A percentile compares a stretch with the other conserved stretches of the same genome.
These are phyloP conservation scores for Cystoderma amianthinum DNA, from an alignment of 768 basidiomycete species.

Conservation along the genomic window DNA sequence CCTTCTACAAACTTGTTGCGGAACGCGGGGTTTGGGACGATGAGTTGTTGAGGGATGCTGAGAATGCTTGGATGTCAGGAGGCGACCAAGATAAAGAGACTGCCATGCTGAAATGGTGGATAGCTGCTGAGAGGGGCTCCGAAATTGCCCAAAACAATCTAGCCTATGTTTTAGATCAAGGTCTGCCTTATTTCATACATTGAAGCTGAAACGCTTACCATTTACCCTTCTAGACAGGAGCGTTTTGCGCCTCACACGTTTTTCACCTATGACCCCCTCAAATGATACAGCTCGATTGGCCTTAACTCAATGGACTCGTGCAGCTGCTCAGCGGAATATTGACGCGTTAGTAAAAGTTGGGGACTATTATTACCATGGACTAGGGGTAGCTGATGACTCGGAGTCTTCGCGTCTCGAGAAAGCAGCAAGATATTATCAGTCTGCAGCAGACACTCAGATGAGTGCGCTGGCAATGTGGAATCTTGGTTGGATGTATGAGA, in stretches of 20 bases:
- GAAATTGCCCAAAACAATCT: slow-evolving; percentile 95
- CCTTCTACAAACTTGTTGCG: slow-evolving; percentile 88
- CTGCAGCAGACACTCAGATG: slow-evolving; percentile 86
- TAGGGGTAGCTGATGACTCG: slow-evolving; percentile 64
- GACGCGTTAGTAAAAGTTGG: slow-evolving; percentile 97
- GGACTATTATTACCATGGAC: slow-evolving; percentile 92
- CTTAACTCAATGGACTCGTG: slow-evolving; percentile 90
- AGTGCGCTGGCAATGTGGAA: slow-evolving; percentile 99
- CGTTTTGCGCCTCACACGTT: slow-evolving; percentile 58
- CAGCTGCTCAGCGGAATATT: slow-evolving; percentile 90
- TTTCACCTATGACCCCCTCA: slow-evolving; percentile 65
- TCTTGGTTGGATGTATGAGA: slow-evolving; percentile 99
- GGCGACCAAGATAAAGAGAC: slow-evolving; percentile 68
- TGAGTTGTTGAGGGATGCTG: slow-evolving; percentile 76
- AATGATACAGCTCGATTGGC: slow-evolving; percentile 81
- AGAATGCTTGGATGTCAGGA: slow-evolving; percentile 63
- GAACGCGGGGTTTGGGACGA: slow-evolving; percentile 90
- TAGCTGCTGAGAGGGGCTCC: slow-evolving; percentile 87
- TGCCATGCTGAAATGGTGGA: slow-evolving; percentile 92
- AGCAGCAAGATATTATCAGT: slow-evolving; percentile 90
- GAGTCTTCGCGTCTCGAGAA: slow-evolving; percentile 70
- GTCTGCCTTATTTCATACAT: slow-evolving; percentile 37
- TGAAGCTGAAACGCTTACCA: too few species aligned
- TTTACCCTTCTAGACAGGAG: slow-evolving; percentile 75
- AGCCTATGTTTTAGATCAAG: slow-evolving; percentile 88